Evolutionary conservation across 208 protist genomes (phyloP), one percentile per base, ranked within the genome.

Genomic region (Phytomonas francai): DNA sequence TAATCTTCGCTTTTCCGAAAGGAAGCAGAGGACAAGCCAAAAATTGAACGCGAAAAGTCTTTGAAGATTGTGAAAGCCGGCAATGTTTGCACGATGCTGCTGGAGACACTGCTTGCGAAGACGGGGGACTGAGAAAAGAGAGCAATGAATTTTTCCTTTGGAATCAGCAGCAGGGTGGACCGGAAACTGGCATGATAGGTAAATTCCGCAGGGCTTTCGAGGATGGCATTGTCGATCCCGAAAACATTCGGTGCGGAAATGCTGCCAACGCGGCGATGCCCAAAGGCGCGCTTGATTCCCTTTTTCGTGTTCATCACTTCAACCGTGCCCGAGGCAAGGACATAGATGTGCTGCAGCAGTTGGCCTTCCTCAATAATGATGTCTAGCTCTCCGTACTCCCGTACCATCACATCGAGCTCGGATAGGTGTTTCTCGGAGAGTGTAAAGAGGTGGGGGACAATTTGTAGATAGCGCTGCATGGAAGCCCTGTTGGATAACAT

Each of bases 241-340:
- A 92, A 92, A 5, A 90, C 68, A 58, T 85, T 92, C 16, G 87
- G 84, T 11, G 87, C 81, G 3, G 73, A 81, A 58, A 92, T 88
- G 68, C 80, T 89, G 36, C 84, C 87, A 32, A 92, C 81, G 29
- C 87, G 81, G 12, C 87, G 87, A 65, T 92, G 87, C 0, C 87
- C 87, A 73, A 88, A 83, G 0, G 79, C 79, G 19, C 83, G 79
- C 59, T 80, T 77, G 49, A 88, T 74, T 7, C 87, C 87, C 34
- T 77, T 83, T 67, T 82, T 90, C 9, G 87, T 84, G 74, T 91
- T 91, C 80, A 93, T 91, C 68, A 93, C 88, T 64, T 93, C 85
- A 28, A 93, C 83, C 0, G 83, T 90, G 42, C 88, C 88, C 3
- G 85, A 91, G 3, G 83, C 88, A 8, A 93, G 63, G 8, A 93